Evolutionary conservation across 2,329 filamentous ascomycete species (phyloP).

Genomic region (Trichophyton equinum): DNA sequence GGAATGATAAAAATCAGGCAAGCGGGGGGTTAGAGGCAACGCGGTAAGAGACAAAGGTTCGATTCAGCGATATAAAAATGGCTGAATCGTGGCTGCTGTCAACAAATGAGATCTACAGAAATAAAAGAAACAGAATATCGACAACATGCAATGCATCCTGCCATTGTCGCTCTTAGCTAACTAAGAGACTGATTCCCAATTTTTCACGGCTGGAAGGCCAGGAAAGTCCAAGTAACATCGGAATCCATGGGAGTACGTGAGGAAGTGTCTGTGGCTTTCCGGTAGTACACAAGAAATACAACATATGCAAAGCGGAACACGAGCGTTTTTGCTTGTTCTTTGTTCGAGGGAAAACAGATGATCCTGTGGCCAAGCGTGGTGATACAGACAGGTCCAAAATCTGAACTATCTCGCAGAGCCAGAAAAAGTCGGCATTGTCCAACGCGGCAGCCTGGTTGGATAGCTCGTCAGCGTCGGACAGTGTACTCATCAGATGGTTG

Average conservation of each 20-base stretch:
- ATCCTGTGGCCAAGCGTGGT: conserved; percentile 4
- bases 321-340: conserved; percentile 3
- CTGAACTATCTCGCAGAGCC: conserved; percentile 3
- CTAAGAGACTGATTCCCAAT: not conserved
- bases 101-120: not conserved
- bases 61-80: not conserved
- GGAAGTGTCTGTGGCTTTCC: not conserved
- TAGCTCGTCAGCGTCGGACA: not conserved
- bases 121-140: not conserved
- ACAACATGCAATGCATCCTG: not conserved
- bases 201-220: not conserved
- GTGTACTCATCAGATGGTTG: not conserved
- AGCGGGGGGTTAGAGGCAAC: not conserved
- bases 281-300: not conserved
- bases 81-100: not conserved
- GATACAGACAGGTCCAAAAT: conserved; percentile 4
- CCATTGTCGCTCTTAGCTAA: not conserved
- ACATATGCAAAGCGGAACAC: conserved; percentile 2
- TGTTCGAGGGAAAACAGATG: conserved; percentile 2
- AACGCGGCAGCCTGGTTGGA: not conserved
- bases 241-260: not conserved
- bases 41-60: not conserved
- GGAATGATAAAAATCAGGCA: not conserved
- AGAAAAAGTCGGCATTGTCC: not conserved
- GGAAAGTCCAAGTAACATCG: not conserved